phyloP scores from a whole-genome alignment of 345 rosid genomes.

The Lagerstroemia speciosa region DNA sequence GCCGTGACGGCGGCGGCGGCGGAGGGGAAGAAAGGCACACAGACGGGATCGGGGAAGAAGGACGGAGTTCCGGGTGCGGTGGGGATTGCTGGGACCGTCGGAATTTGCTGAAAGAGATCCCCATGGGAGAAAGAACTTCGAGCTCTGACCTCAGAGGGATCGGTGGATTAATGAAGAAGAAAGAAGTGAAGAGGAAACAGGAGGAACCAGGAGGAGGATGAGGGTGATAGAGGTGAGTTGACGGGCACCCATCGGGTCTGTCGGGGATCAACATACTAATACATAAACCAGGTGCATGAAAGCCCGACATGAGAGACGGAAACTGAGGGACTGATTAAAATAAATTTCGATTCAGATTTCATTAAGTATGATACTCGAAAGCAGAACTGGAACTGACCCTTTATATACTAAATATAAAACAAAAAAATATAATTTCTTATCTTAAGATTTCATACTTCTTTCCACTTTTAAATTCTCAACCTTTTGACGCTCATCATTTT shows the following conservation, averaged over 20 bases:
- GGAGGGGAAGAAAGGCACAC: constrained; percentile 7
- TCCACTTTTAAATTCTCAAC: no score
- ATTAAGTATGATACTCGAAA: no score
- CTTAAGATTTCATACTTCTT: no score
- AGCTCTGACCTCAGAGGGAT: not conserved
- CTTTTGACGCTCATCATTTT: no score
- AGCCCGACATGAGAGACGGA: not conserved
- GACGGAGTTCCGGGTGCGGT: not conserved
- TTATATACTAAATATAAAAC: no score
- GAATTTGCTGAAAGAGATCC: not conserved
- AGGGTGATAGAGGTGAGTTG: not conserved
- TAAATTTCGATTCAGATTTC: no score
- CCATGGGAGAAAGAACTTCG: not conserved
- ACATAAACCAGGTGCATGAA: not conserved
- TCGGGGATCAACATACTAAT: not conserved
- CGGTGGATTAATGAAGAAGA: not conserved
- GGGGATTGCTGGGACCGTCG: not conserved
- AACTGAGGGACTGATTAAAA: no score
- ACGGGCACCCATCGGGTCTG: not conserved
- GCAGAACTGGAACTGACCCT: no score
- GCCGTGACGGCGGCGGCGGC: constrained; percentile 8
- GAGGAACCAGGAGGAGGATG: constrained; percentile 9
- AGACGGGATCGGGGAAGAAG: not conserved
- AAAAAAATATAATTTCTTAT: no score
- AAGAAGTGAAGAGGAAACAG: no score